Conservation (phyloP, 257 asterid species). For the Leonotis leonurus region DNA sequence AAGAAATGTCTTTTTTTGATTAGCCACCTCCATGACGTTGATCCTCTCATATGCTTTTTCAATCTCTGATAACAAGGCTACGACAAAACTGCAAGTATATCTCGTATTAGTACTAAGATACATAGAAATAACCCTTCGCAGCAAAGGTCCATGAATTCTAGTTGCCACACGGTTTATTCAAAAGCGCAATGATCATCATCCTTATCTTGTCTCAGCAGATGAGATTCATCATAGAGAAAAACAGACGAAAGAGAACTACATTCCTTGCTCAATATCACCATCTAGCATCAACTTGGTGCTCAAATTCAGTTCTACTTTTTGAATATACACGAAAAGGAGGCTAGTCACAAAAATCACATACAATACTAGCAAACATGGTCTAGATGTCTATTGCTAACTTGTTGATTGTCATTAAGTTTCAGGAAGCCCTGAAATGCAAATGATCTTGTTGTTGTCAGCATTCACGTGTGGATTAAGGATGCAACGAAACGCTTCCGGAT, state of each 20-base stretch:
- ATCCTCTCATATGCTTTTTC: constrained; percentile 47
- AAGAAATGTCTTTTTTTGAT: constrained; percentile 47
- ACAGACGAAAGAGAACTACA: background rate
- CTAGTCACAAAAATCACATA: background rate
- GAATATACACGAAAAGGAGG: background rate
- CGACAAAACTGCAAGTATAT: constrained; percentile 20
- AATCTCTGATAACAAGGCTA: constrained; percentile 35
- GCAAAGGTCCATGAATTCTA: background rate
- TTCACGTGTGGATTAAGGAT: background rate
- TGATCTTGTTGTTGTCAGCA: background rate
- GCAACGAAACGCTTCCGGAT: background rate
- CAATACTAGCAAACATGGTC: background rate
- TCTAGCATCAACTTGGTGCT: background rate
- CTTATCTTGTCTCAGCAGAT: background rate
- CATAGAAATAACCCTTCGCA: background rate
- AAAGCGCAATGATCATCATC: background rate
- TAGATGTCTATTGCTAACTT: background rate
- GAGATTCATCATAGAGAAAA: background rate
- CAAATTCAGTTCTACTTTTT: background rate
- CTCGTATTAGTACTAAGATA: constrained; percentile 7
- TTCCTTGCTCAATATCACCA: background rate
- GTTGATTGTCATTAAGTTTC: background rate
- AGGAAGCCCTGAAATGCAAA: constrained; percentile 6
- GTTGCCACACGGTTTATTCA: background rate
- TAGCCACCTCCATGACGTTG: constrained; percentile 57